Conservation (phyloP, 805 yeast species). For the Lipomyces chichibuensis region DNA sequence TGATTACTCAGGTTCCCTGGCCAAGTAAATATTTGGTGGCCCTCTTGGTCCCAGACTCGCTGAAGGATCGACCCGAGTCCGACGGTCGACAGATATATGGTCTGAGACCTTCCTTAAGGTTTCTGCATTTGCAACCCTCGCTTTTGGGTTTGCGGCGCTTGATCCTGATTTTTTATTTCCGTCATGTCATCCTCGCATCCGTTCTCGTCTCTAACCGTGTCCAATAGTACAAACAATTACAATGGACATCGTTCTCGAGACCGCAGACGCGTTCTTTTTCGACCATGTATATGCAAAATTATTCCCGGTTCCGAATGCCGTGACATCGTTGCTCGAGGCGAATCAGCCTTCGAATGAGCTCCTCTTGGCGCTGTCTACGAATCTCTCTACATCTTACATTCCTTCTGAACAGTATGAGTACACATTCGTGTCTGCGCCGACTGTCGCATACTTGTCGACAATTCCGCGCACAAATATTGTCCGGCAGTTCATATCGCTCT, state of each 20-base stretch:
- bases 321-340: slow-evolving; percentile 5
- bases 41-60: too few species aligned
- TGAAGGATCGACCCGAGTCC: too few species aligned
- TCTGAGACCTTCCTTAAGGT: too few species aligned
- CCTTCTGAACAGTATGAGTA: slow-evolving; percentile 28
- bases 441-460: slow-evolving; percentile 51
- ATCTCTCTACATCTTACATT: slow-evolving; percentile 25
- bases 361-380: slow-evolving; percentile 50
- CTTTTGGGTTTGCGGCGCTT: too few species aligned
- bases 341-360: slow-evolving; percentile 52
- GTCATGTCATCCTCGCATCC: too few species aligned
- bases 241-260: slow-evolving; percentile 92
- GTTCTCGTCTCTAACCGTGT: too few species aligned
- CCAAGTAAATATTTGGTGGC: too few species aligned
- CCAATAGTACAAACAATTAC: too few species aligned
- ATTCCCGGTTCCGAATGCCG: slow-evolving; percentile 52
- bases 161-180: too few species aligned
- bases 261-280: slow-evolving; percentile 68
- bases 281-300: slow-evolving; percentile 75
- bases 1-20: too few species aligned
- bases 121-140: too few species aligned
- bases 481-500: slow-evolving; percentile 71
- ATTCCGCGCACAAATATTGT: slow-evolving; percentile 71
- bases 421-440: slow-evolving; percentile 26
- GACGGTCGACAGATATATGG: too few species aligned